Percentiles rank a stretch among this genome's conserved stretches.
Conservation (phyloP, 1,139 yeast species). For the Diutina rugosa region DNA sequence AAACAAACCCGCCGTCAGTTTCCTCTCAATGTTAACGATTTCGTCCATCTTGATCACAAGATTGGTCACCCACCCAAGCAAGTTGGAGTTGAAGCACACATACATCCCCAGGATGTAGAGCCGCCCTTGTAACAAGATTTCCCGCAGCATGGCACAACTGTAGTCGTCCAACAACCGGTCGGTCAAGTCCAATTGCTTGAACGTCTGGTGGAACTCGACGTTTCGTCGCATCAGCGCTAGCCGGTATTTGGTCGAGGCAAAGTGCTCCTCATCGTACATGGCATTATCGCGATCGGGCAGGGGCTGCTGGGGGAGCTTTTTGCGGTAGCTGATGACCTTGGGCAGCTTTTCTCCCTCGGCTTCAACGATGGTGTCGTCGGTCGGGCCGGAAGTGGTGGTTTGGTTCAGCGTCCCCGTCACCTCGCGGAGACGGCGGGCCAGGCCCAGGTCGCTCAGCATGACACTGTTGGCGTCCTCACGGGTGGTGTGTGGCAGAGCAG, state of each 20-base stretch:
- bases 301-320: constrained; percentile 20
- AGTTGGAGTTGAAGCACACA: constrained; percentile 82
- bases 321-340: constrained; percentile 35
- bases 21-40: constrained; percentile 62
- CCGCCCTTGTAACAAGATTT: constrained; percentile 84
- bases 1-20: constrained; percentile 75
- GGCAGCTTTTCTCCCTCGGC: constrained; percentile 17
- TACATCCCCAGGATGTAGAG: constrained; percentile 71
- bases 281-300: constrained; percentile 18
- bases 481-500: constrained; percentile 50
- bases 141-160: constrained; percentile 81
- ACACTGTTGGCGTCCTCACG: constrained; percentile 31
- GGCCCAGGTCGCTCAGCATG: neutral
- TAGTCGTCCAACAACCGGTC: constrained; percentile 76
- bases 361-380: neutral
- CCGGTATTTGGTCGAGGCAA: constrained; percentile 21
- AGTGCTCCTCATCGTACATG: constrained; percentile 26
- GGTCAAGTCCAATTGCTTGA: constrained; percentile 52
- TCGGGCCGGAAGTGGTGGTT: neutral
- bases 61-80: constrained; percentile 87
- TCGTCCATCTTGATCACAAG: constrained; percentile 63
- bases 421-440: constrained; percentile 1
- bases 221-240: constrained; percentile 63
- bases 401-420: neutral
- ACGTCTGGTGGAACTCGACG: constrained; percentile 66